A percentile compares a stretch with the other conserved stretches of the same genome.
phyloP scores from a whole-genome alignment of 306 rosid genomes.

The Dicorynia guianensis region DNA sequence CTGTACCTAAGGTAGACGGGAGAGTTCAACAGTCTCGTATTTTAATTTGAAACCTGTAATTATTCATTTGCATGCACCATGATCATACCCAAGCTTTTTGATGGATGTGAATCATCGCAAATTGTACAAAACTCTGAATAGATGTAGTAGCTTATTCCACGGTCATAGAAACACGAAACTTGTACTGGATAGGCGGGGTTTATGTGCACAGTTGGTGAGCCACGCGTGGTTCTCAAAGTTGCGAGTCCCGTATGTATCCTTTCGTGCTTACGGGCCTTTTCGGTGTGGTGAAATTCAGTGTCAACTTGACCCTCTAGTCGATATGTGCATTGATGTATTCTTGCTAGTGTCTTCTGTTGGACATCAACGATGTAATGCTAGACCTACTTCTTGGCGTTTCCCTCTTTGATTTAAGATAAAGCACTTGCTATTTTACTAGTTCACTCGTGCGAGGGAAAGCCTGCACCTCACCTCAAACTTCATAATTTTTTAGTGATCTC shows the following conservation, averaged over 20 bases:
- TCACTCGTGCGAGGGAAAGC: background rate
- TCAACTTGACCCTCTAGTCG: too few relatives aligned
- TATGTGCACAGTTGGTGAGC: slow-evolving; percentile 28
- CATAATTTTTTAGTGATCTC: too few relatives aligned
- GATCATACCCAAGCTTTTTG: slow-evolving; percentile 50
- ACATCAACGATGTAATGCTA: too few relatives aligned
- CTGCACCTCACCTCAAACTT: slow-evolving; percentile 19
- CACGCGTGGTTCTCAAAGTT: background rate
- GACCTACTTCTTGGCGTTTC: too few relatives aligned
- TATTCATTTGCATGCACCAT: slow-evolving; percentile 79
- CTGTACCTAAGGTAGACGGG: slow-evolving; percentile 77
- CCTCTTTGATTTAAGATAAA: too few relatives aligned
- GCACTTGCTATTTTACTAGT: too few relatives aligned
- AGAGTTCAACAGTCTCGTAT: slow-evolving; percentile 43
- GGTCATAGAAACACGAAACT: slow-evolving; percentile 44
- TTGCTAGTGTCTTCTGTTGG: too few relatives aligned
- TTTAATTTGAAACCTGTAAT: slow-evolving; percentile 69
- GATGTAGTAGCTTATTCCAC: slow-evolving; percentile 39
- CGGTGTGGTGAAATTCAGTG: too few relatives aligned
- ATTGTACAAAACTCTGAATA: slow-evolving; percentile 64
- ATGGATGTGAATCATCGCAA: slow-evolving; percentile 66
- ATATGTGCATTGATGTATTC: too few relatives aligned
- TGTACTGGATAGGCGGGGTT: slow-evolving; percentile 9
- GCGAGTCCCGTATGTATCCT: too few relatives aligned
- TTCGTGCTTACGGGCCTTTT: too few relatives aligned